Evolutionary conservation across 2,329 filamentous ascomycete genomes (phyloP), one percentile per base, ranked within the genome.

Genomic region (Fusarium sp.): DNA sequence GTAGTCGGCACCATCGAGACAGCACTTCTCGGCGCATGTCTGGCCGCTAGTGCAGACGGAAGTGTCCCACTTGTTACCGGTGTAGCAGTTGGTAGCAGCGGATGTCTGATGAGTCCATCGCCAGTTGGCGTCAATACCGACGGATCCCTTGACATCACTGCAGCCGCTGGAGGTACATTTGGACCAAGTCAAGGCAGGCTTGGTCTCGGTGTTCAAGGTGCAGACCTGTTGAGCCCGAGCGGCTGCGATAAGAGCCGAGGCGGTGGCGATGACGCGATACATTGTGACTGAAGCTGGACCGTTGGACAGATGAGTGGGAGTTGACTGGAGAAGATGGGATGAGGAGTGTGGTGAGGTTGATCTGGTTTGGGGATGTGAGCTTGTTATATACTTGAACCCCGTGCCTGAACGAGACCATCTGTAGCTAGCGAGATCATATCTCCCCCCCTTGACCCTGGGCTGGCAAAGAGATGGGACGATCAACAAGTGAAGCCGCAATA

Each of bases 91-190:
- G 69, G 80, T 84, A 65, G 76, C 79, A 51, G 80, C 78, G 7
- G 74, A 68, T 50, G 77, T 75, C 19, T 74, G 74, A 76, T 88
- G 86, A 59, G 86, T 79, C 87, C 87, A 89, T 62, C 87, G 83
- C 86, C 86, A 89, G 79, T 88, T 89, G 71, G 86, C 75, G 65
- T 89, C 87, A 69, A 89, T 77, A 52, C 85, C 84, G 42, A 89
- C 80, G 34, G 81, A 83, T 40, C 83, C 85, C 39, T 73, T 69
- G 68, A 85, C 81, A 52, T 75, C 78, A 24, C 77, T 82, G 79
- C 87, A 89, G 59, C 85, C 84, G 56, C 77, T 79, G 21, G 77
- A 72, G 34, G 84, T 82, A 77, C 87, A 89, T 69, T 81, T 81
- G 61, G 83, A 78, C 83, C 85, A 87, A 57, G 76, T 80, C 69